Evolutionary conservation across 306 rosid species (phyloP).

Genomic region (Hippophae gyantsensis): DNA sequence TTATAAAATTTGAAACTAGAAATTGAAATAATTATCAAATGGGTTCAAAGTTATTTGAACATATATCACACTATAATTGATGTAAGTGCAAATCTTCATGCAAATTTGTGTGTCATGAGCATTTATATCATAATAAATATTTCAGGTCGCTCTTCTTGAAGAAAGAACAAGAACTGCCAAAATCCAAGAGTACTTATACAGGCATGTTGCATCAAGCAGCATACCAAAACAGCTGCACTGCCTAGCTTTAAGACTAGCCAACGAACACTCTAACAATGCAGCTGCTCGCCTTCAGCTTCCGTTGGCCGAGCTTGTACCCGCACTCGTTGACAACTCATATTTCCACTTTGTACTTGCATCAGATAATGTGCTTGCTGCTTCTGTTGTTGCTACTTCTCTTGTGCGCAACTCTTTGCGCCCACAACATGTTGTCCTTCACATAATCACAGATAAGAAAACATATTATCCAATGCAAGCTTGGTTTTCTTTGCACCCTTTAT

Average conservation of each 20-base stretch:
- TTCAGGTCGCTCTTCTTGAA: slow-evolving; percentile 68
- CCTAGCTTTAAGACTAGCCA: slow-evolving; percentile 74
- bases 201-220: slow-evolving; percentile 98
- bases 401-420: slow-evolving; percentile 68
- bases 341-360: slow-evolving; percentile 89
- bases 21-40: no score
- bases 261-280: slow-evolving; percentile 85
- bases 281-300: slow-evolving; percentile 99
- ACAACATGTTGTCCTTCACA: slow-evolving; percentile 62
- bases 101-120: no score
- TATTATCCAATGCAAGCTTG: slow-evolving; percentile 98
- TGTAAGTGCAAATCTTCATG: no score
- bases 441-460: slow-evolving; percentile 86
- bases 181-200: slow-evolving; percentile 88
- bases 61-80: no score
- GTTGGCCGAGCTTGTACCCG: slow-evolving; percentile 78
- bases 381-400: slow-evolving; percentile 81
- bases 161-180: slow-evolving; percentile 85
- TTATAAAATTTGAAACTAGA: no score
- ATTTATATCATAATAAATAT: not conserved
- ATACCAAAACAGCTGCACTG: slow-evolving; percentile 98
- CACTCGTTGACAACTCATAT: slow-evolving; percentile 79
- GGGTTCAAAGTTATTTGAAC: no score
- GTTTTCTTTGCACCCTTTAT: slow-evolving; percentile 80
- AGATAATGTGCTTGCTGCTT: slow-evolving; percentile 83